phyloP scores from a whole-genome alignment of 2,329 filamentous ascomycete species.

The Neonectria neomacrospora region DNA sequence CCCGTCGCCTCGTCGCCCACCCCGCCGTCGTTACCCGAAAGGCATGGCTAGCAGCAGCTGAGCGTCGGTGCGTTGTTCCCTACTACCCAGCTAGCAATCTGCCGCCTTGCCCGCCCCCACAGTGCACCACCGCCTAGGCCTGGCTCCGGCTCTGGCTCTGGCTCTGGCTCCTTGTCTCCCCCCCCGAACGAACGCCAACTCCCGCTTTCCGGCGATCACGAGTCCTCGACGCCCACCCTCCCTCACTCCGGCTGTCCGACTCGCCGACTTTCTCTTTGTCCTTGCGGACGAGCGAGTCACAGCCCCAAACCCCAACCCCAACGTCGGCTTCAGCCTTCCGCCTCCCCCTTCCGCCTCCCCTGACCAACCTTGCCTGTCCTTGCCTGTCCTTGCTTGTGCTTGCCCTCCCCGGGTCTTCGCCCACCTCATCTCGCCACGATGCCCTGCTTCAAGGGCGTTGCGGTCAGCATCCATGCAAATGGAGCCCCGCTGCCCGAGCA shows the following conservation, averaged over 20 bases:
- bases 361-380: conserved; percentile 25
- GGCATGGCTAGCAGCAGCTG: conserved; percentile 33
- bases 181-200: conserved; percentile 34
- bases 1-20: conserved; percentile 3
- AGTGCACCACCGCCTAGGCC: conserved; percentile 41
- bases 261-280: background rate
- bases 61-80: conserved; percentile 16
- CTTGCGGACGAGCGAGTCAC: conserved; percentile 1
- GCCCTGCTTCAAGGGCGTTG: conserved; percentile 99
- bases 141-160: conserved; percentile 18
- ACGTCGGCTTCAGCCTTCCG: conserved; percentile 2
- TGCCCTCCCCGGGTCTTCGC: conserved; percentile 5
- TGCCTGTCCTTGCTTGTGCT: conserved; percentile 3
- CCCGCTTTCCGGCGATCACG: conserved; percentile 32
- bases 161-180: conserved; percentile 30
- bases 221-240: conserved; percentile 17
- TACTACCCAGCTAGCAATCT: conserved; percentile 29
- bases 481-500: conserved; percentile 87
- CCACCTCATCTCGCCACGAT: conserved; percentile 55
- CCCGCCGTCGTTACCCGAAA: conserved; percentile 22
- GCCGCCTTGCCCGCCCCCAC: conserved; percentile 25
- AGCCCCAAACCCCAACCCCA: background rate
- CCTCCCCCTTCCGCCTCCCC: conserved; percentile 11
- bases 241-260: conserved; percentile 5
- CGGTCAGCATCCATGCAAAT: conserved; percentile 92